Evolutionary conservation across 495 filamentous ascomycete genomes (phyloP), one percentile per base, ranked within the genome.

Genomic region (Xylaria curta): DNA sequence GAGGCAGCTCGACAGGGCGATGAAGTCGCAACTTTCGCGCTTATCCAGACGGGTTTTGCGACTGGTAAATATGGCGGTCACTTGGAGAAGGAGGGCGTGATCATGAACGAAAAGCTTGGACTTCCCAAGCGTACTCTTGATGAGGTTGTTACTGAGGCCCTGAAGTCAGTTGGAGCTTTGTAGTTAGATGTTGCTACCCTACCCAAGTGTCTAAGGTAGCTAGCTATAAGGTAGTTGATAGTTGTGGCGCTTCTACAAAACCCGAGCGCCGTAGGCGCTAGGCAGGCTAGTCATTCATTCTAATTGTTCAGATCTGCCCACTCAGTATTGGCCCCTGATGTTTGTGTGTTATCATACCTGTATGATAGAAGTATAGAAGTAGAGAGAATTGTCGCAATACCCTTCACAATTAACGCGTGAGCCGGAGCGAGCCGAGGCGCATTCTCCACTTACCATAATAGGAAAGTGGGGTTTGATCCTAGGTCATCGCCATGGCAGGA

Each of bases 31-130:
- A 71, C 69, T 47, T 56, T 72, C 40, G 73, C 58, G 17, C 73
- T 80, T 9, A 76, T 81, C n/a, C 65, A 78, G 65, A 71, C 73
- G 33, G 74, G 72, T 31, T 79, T 81, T 42, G 69, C 70, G 56
- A 75, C 70, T 10, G 76, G 74, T 4, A 73, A 70, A 54, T 79
- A 72, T 67, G 74, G 74, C n/a, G 75, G 72, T 15, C 62, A 74
- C 40, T 56, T 78, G 19, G 73, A 75, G 59, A 76, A 78, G 69
- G 76, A 78, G 15, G 76, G 73, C 4, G 72, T 78, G 47, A 73
- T 81, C 31, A 68, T 53, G 63, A 78, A 75, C 44, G 73, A 78
- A 24, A 74, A 71, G 49, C 59, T 79, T 54, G 75, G 75, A 1
- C 53, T 76, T 47, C 56, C 72, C 19, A 73, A 72, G 56, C 60